Evolutionary conservation across 805 yeast genomes (phyloP), one percentile per base, ranked within the genome.

Genomic region (Kazachstania kunashirensis): DNA sequence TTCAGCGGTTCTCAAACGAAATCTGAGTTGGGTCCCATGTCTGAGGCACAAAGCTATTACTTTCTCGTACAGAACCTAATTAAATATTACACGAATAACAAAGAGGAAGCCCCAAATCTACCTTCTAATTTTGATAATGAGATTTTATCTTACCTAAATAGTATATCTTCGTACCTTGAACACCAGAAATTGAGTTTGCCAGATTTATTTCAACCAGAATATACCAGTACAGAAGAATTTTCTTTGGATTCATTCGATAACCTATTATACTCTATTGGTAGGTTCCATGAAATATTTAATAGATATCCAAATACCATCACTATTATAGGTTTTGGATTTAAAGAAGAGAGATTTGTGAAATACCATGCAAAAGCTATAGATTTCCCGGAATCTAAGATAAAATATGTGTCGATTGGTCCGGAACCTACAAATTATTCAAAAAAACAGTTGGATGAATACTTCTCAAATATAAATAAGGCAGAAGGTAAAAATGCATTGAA

Each of bases 161-260:
- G 30, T 3, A 42, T 45, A 2, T 4, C 3, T 16, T 12, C 16
- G 19, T 15, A 16, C 4, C 6, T 29, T 5, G 23, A 29, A 3
- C 10, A 12, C 11, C 5, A 3, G 5, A 25, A 13, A 5, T 10
- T 13, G 12, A 8, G 9, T 20, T 10, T 30, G 10, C 3, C 24
- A 13, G 49, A 41, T n/a, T 24, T 52, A 28, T 43, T 48, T 30
- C 33, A 33, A 15, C 19, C 36, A 15, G 26, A 37, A 4, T 45
- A 52, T 19, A 56, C 79, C 0, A 42, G 63, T 5, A 59, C 76
- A 1, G 95, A 84, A 49, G 88, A 80, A 46, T 79, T 56, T 52
- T 85, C 94, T 0, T 60, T 84, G 27, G 94, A 84, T 55, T 81
- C 92, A 1, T 79, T 79, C 51, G 94, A 84, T 50, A 84, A 84